phyloP scores from a whole-genome alignment of 208 protist species.

The Naegleria fowleri region DNA sequence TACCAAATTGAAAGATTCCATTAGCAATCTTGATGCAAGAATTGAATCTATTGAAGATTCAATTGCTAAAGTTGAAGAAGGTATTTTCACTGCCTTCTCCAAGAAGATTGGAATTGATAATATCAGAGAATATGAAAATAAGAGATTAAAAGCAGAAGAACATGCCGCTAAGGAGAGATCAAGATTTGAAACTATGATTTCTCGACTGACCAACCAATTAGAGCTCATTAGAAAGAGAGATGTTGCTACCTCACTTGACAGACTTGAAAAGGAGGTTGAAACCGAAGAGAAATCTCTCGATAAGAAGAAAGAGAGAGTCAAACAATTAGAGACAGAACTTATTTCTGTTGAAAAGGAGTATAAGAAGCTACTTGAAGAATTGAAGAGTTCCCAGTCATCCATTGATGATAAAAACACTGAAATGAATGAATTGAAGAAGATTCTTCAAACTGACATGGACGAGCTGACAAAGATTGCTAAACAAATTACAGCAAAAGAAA shows the following conservation, averaged over 20 bases:
- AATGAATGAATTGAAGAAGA: slow-evolving; percentile 43
- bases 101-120: neutral
- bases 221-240: slow-evolving; percentile 45
- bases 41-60: neutral
- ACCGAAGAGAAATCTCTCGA: neutral
- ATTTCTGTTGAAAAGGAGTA: slow-evolving; percentile 52
- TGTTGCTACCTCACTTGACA: slow-evolving; percentile 27
- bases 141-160: slow-evolving; percentile 41
- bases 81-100: slow-evolving; percentile 4
- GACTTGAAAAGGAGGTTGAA: slow-evolving; percentile 40
- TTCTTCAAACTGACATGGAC: slow-evolving; percentile 44
- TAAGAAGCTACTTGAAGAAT: slow-evolving; percentile 55
- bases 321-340: slow-evolving; percentile 30
- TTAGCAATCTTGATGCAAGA: neutral
- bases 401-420: slow-evolving; percentile 55
- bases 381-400: slow-evolving; percentile 20
- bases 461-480: slow-evolving; percentile 59
- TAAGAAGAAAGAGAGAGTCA: neutral
- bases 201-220: slow-evolving; percentile 38
- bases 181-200: slow-evolving; percentile 36
- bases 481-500: slow-evolving; percentile 58
- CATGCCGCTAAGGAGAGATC: slow-evolving; percentile 49
- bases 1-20: neutral
- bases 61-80: neutral
- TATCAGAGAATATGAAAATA: slow-evolving; percentile 4